phyloP scores from a whole-genome alignment of 108 stramenopile genomes.

The Discostella stelligeroides region DNA sequence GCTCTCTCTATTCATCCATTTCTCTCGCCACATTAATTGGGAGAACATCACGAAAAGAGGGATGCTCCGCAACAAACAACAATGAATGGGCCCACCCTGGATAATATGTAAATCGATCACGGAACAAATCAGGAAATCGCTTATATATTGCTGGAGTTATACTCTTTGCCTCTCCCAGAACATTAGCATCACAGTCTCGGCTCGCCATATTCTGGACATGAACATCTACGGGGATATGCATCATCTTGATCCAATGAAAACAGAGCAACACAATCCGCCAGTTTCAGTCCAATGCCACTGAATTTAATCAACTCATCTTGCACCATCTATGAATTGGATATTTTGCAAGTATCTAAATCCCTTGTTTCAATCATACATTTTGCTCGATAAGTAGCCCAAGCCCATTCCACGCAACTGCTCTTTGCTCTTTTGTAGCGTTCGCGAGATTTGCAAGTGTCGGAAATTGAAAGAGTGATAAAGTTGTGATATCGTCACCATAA shows the following conservation, averaged over 20 bases:
- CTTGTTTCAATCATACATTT: slow-evolving; percentile 89
- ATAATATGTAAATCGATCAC: slow-evolving; percentile 73
- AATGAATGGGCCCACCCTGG: slow-evolving; percentile 99
- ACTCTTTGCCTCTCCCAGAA: slow-evolving; percentile 70
- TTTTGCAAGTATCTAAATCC: slow-evolving; percentile 41
- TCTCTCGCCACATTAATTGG: slow-evolving; percentile 63
- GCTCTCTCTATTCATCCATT: slow-evolving; percentile 63
- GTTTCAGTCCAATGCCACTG: slow-evolving; percentile 93
- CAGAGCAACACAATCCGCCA: slow-evolving; percentile 98
- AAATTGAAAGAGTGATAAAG: slow-evolving; percentile 75
- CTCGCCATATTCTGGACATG: slow-evolving; percentile 98
- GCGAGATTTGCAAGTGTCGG: slow-evolving; percentile 68
- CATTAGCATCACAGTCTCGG: slow-evolving; percentile 79
- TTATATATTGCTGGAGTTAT: slow-evolving; percentile 94
- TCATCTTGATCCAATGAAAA: slow-evolving; percentile 90
- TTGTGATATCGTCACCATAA: slow-evolving; percentile 1
- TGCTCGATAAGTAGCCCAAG: slow-evolving; percentile 95
- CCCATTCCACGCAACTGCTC: slow-evolving; percentile 83
- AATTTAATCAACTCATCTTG: slow-evolving; percentile 76
- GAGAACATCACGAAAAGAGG: slow-evolving; percentile 76
- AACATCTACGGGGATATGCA: slow-evolving; percentile 95
- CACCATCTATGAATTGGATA: slow-evolving; percentile 54
- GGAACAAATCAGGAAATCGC: slow-evolving; percentile 92
- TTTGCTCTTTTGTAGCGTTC: slow-evolving; percentile 68
- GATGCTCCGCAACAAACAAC: slow-evolving; percentile 96